Base-by-base conservation (phyloP, 257 asterid genomes). In the Nemophila menziesii region DNA sequence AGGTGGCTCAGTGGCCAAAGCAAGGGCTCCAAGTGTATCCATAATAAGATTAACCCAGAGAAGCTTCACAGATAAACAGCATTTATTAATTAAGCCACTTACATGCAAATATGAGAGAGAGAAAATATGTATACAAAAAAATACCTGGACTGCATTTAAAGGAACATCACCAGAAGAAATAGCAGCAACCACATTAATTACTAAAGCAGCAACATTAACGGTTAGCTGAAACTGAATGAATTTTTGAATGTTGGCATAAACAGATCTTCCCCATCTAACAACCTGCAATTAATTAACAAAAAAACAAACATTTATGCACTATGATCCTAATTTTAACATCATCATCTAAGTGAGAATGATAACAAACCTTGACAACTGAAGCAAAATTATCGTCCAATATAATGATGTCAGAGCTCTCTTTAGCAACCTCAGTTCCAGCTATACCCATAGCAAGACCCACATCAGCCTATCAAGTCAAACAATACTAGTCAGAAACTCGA, bases 371-470 rank as follows among this genome's bases (percentile, higher is more conserved):
- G 43, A 89, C 98, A 14, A 89, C 95, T 22, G 98, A 73, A 22
- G 98, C 58, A 70, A 89, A 89, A 62, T 89, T 76, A 52, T 89
- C 98, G 49, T 89, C 98, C 73, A 89, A 29, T 62, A 89, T 89
- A 50, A 89, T 89, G 57, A 89, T 89, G 66, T 89, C 98, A 12
- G 98, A 80, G 65, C 98, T 89, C 71, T 89, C 98, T 66, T 89
- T 89, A 4, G 98, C 98, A 20, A 89, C 98, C 76, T 89, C 95
- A 20, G 98, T 89, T 64, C 98, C 98, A 66, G 71, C 80, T 44
- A 84, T 89, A 49, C 98, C 98, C 98, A 89, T 89, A 39, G 98
- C 93, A 61, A 89, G 94, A 54, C 98, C 98, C 51, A 89, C 83
- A 70, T 89, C 95, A 49, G 98, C 93, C 98, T 89, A 54, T n/a